Evolutionary conservation across 306 rosid species (phyloP).

Genomic region (Castanea mollissima): DNA sequence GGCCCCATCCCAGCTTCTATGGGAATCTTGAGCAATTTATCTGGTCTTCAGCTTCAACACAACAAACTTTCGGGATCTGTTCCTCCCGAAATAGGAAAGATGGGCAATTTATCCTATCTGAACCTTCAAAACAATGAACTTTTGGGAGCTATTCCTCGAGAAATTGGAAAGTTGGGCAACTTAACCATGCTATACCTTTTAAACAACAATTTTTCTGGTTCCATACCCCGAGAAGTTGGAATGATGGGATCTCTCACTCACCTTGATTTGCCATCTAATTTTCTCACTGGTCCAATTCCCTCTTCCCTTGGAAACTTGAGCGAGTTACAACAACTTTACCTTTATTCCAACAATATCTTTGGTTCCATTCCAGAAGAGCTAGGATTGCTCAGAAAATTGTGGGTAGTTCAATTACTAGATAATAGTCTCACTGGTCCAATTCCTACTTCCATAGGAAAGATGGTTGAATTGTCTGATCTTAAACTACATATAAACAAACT

Average conservation of each 20-base stretch:
- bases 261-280: constrained; percentile 12
- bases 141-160: background rate
- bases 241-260: constrained; percentile 1
- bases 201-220: background rate
- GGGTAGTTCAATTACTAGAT: too few species aligned
- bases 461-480: too few species aligned
- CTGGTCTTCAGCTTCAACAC: too few species aligned
- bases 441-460: too few species aligned
- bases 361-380: background rate
- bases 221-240: constrained; percentile 35
- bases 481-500: background rate
- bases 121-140: background rate
- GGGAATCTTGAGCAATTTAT: background rate
- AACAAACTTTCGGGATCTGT: too few species aligned
- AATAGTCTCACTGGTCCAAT: too few species aligned
- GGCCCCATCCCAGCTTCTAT: background rate
- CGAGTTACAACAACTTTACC: background rate
- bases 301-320: constrained; percentile 25
- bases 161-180: constrained; percentile 32
- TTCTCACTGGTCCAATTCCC: constrained; percentile 19
- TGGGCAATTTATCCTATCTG: background rate
- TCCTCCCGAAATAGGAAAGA: too few species aligned
- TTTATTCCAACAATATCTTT: constrained; percentile 16
- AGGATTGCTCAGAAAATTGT: too few species aligned
- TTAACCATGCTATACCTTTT: background rate